These are phyloP conservation scores for Saccharomycopsis malanga DNA, from an alignment of 805 yeast species.

Conservation along the genomic window DNA sequence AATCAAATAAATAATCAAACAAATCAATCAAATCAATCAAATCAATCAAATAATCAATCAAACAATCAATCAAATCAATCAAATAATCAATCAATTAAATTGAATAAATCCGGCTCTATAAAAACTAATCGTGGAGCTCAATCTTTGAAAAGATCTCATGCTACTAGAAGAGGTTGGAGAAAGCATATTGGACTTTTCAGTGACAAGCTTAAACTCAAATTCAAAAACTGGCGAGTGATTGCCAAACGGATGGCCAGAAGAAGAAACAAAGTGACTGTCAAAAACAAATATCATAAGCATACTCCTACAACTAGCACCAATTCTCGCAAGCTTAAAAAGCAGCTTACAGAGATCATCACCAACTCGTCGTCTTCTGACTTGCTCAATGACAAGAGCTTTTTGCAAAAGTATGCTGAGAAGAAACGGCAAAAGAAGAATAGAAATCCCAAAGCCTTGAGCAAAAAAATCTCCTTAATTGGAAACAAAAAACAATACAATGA, in stretches of 20 bases:
- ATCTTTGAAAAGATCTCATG: slow-evolving; percentile 6
- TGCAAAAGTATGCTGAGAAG: slow-evolving; percentile 14
- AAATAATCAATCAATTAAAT: too few relatives aligned
- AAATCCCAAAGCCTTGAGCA: background rate
- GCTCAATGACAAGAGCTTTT: slow-evolving; percentile 4
- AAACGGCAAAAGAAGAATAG: slow-evolving; percentile 1
- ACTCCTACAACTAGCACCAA: background rate
- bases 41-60: too few relatives aligned
- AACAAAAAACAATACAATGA: background rate
- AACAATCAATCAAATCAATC: too few relatives aligned
- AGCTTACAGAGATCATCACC: background rate
- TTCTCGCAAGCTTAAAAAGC: background rate
- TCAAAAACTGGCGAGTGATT: slow-evolving; percentile 6
- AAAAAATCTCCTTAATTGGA: background rate
- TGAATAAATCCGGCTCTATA: too few relatives aligned
- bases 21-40: too few relatives aligned
- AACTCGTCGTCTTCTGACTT: background rate
- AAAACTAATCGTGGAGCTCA: too few relatives aligned
- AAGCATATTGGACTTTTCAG: background rate
- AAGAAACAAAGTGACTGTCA: background rate
- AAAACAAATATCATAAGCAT: background rate
- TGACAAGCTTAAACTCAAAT: slow-evolving; percentile 1
- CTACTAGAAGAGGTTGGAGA: slow-evolving; percentile 4
- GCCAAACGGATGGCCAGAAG: slow-evolving; percentile 4
- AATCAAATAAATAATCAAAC: too few relatives aligned